These are phyloP conservation scores for Brasenia schreberi DNA, from an alignment of 164 flowering plant species.

Conservation along the genomic window DNA sequence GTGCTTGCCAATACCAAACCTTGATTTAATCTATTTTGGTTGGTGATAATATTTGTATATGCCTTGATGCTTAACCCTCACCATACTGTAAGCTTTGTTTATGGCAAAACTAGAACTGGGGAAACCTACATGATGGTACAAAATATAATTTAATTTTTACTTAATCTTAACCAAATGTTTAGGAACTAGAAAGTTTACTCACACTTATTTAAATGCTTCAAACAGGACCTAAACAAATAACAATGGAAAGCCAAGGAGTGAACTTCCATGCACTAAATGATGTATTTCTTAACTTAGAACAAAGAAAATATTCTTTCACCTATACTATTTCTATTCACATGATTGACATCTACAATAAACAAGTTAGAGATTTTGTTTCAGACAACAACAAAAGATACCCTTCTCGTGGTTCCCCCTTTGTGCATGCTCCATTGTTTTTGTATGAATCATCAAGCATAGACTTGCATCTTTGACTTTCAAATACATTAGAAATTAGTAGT, in stretches of 20 bases:
- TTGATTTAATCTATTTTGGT: conserved; percentile 91
- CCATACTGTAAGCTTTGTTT: too few relatives aligned
- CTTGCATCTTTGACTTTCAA: conserved; percentile 33
- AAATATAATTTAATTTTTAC: too few relatives aligned
- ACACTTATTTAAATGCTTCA: conserved; percentile 12
- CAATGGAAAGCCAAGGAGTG: conserved; percentile 77
- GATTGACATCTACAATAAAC: conserved; percentile 98
- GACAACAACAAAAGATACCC: conserved; percentile 95
- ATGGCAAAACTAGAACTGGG: conserved; percentile 98
- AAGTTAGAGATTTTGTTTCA: conserved; percentile 89
- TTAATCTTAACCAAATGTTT: too few relatives aligned
- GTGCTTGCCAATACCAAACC: conserved; percentile 82
- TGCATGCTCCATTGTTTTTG: neutral
- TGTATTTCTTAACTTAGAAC: conserved; percentile 65
- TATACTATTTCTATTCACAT: conserved; percentile 89
- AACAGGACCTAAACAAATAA: conserved; percentile 81
- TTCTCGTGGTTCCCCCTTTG: conserved; percentile 13
- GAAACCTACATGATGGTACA: conserved; percentile 92
- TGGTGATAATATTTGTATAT: conserved; percentile 95
- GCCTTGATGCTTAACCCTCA: too few relatives aligned
- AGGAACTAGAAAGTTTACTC: too few relatives aligned
- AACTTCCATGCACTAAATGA: conserved; percentile 85
- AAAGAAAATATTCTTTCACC: conserved; percentile 65
- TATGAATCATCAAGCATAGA: neutral
- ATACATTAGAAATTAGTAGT: conserved; percentile 90